Conservation (phyloP, 208 protist species). For the Phytomonas francai region DNA sequence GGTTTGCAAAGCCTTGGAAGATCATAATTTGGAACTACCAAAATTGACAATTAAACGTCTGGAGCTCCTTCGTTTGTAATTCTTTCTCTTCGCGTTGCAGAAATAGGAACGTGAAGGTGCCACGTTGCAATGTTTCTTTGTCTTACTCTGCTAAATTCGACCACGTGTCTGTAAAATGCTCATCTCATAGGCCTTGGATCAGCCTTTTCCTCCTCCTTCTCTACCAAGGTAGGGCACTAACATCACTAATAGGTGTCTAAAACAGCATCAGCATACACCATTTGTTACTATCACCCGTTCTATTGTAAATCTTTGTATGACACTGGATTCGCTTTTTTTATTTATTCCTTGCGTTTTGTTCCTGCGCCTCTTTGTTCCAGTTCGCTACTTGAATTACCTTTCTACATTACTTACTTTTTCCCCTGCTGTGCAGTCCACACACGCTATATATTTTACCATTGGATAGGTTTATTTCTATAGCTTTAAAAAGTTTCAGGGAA, state of each 20-base stretch:
- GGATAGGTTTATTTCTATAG: not conserved
- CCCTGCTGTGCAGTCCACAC: not conserved
- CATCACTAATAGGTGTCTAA: not conserved
- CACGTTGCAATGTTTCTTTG: not conserved
- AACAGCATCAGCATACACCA: not conserved
- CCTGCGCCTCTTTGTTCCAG: not conserved
- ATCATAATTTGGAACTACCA: conserved; percentile 52
- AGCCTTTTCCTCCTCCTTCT: not conserved
- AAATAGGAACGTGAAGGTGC: not conserved
- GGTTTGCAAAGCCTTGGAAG: conserved; percentile 45
- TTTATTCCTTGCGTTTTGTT: conserved; percentile 5
- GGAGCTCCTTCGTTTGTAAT: conserved; percentile 67
- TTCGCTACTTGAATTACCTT: not conserved
- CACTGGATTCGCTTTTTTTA: not conserved
- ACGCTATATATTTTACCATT: not conserved
- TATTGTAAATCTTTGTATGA: not conserved
- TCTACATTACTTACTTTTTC: not conserved
- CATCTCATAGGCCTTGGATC: not conserved
- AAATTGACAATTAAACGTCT: conserved; percentile 68
- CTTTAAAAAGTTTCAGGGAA: not conserved
- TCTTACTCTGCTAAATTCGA: conserved; percentile 2
- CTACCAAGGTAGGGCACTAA: not conserved
- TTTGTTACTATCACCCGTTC: not conserved
- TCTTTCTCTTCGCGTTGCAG: not conserved
- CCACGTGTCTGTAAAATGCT: not conserved